Percentiles rank a stretch among this genome's conserved stretches.
Conservation (phyloP, 352 stramenopile species). For the Globisporangium spinosum region DNA sequence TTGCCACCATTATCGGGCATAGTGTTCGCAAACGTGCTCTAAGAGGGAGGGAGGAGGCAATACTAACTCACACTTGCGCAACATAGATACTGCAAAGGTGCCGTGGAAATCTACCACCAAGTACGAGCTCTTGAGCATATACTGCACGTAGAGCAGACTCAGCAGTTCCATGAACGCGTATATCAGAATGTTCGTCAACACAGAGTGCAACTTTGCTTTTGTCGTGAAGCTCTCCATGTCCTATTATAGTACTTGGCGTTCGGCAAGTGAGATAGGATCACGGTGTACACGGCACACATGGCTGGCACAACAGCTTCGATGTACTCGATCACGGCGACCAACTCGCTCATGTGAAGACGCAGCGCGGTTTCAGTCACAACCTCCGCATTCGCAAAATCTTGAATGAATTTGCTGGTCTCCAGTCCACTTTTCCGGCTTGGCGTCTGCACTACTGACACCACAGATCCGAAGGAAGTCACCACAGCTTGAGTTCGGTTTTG, state of each 20-base stretch:
- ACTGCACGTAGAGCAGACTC: conserved; percentile 18
- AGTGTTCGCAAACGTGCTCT: not conserved
- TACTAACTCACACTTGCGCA: not conserved
- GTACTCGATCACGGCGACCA: too few relatives aligned
- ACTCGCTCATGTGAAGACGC: too few relatives aligned
- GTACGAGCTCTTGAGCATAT: not conserved
- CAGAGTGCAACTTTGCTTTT: not conserved
- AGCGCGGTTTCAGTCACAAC: too few relatives aligned
- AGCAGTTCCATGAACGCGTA: conserved; percentile 22
- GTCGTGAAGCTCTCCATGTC: conserved; percentile 12
- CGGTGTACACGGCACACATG: conserved; percentile 12
- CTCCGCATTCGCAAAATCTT: too few relatives aligned
- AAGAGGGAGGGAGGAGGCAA: too few relatives aligned
- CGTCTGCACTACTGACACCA: too few relatives aligned
- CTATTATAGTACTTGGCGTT: conserved; percentile 20
- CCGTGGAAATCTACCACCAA: not conserved
- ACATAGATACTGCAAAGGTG: too few relatives aligned
- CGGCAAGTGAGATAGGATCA: conserved; percentile 11
- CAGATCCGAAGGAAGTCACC: too few relatives aligned
- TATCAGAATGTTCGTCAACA: conserved; percentile 20
- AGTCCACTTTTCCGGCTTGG: too few relatives aligned
- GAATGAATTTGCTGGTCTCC: too few relatives aligned
- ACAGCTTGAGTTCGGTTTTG: too few relatives aligned
- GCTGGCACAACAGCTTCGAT: too few relatives aligned
- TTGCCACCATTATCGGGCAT: not conserved